phyloP scores from a whole-genome alignment of 2,329 filamentous ascomycete genomes.

The Albifimbria verrucaria region DNA sequence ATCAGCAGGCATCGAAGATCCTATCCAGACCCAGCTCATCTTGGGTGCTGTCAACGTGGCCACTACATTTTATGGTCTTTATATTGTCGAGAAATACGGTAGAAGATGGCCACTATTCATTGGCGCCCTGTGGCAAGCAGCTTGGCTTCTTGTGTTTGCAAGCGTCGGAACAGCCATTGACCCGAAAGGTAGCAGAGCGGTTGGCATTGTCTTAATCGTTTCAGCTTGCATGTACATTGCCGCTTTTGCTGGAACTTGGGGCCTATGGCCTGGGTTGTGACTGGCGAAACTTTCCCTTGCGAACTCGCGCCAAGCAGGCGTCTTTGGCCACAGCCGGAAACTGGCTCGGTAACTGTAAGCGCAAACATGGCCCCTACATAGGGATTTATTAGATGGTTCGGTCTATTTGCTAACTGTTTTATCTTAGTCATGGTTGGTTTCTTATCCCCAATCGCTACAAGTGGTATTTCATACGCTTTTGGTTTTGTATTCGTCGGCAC shows the following conservation, averaged over 20 bases:
- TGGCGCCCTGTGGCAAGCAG: slow-evolving; percentile 65
- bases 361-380: no score
- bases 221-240: slow-evolving; percentile 73
- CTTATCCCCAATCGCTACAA: slow-evolving; percentile 64
- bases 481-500: slow-evolving; percentile 65
- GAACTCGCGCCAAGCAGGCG: slow-evolving; percentile 52
- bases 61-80: slow-evolving; percentile 65
- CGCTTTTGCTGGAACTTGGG: slow-evolving; percentile 68
- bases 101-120: slow-evolving; percentile 65
- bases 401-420: slow-evolving; percentile 7
- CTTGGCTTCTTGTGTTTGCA: slow-evolving; percentile 64
- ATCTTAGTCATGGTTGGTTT: slow-evolving; percentile 57
- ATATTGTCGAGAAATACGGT: slow-evolving; percentile 64
- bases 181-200: slow-evolving; percentile 38
- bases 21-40: slow-evolving; percentile 66
- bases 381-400: not conserved
- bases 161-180: slow-evolving; percentile 47
- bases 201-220: slow-evolving; percentile 68
- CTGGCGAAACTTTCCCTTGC: slow-evolving; percentile 63
- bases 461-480: slow-evolving; percentile 58
- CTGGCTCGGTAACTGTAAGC: slow-evolving; percentile 57
- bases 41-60: slow-evolving; percentile 65
- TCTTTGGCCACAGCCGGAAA: slow-evolving; percentile 53
- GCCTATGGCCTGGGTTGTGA: slow-evolving; percentile 66
- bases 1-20: slow-evolving; percentile 63